These are phyloP conservation scores for Steccherinum ochraceum DNA, from an alignment of 768 basidiomycete genomes.

Conservation along the genomic window DNA sequence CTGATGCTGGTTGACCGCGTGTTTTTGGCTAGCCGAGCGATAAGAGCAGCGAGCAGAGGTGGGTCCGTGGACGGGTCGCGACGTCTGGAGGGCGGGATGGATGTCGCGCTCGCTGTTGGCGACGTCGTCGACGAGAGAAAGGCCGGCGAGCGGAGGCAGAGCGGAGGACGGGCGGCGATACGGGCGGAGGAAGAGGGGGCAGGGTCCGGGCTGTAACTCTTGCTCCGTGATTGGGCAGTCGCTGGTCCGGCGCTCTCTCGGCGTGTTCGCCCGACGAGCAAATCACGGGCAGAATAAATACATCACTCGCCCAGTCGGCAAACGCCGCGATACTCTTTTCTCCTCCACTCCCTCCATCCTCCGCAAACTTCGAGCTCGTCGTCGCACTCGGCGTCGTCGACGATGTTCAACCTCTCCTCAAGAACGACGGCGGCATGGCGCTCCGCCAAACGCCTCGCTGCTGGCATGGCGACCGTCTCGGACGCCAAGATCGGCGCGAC, in stretches of 20 bases:
- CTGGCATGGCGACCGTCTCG: slow-evolving; percentile 75
- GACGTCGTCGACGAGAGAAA: no score
- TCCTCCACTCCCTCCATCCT: not conserved
- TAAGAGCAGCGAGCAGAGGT: no score
- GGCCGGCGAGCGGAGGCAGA: not conserved
- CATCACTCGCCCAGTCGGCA: not conserved
- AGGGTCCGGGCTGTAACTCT: not conserved
- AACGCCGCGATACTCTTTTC: not conserved
- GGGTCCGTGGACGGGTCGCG: no score
- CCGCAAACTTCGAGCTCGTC: slow-evolving; percentile 10
- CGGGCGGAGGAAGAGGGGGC: not conserved
- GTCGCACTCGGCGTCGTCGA: slow-evolving; percentile 17
- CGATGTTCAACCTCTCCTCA: slow-evolving; percentile 25
- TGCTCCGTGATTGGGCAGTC: not conserved
- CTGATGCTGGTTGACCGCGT: no score
- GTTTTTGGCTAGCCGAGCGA: no score
- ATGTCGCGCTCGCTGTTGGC: no score
- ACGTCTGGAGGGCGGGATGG: no score
- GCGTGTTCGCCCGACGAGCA: not conserved
- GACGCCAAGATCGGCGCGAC: slow-evolving; percentile 77
- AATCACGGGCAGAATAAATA: slow-evolving; percentile 1
- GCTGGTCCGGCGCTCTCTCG: not conserved
- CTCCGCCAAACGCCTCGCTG: slow-evolving; percentile 24
- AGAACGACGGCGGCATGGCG: slow-evolving; percentile 19
- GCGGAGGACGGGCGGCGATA: not conserved